Base-by-base conservation (phyloP, 768 basidiomycete genomes). In the Porpolomopsis calyptriformis region DNA sequence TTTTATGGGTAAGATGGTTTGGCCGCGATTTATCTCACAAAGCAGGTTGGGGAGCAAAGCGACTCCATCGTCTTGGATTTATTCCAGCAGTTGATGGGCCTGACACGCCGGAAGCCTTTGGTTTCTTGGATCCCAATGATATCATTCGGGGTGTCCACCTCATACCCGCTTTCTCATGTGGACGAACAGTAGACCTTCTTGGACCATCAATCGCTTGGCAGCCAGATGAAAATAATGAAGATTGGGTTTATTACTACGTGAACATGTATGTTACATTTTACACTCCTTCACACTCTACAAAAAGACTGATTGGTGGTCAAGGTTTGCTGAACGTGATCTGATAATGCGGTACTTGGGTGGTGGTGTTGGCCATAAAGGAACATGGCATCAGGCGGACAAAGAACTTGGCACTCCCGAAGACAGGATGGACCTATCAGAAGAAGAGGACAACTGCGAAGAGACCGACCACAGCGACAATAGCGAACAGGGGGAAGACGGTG, bases 1-100 rank as follows among this genome's bases (percentile, higher is more conserved):
- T 76, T 14, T 48, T 76, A 1, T 73, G 65, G 55, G 67, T 76
- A 0, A 54, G 56, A 0, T 70, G 69, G 66, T 59, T 69, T 39
- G 59, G 60, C 2, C 38, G 47, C 0, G 63, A 71, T 27, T 40
- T 38, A 0, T 45, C 36, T 3, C 56, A 54, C 43, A 37, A 42
- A 3, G 54, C 49, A 23, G 65, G 70, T 0, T 62, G 61, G 45
- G 48, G 53, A 1, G 31, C 45, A 0, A 48, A 58, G 10, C 36
- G 48, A 3, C 43, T 63, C 4, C 58, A 57, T 24, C 52, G 38
- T 0, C 27, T 64, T 26, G 58, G 54, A 2, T 63, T 58, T 44
- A 41, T 60, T 1, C 22, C 40, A 4, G 40, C 11, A 4, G 40
- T 14, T 18, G n/a, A 27, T 25, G 23, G 14, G 29, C 7, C 10